Evolutionary conservation across 768 basidiomycete genomes (phyloP), one percentile per base, ranked within the genome.

Genomic region (Chalciporus piperatus): DNA sequence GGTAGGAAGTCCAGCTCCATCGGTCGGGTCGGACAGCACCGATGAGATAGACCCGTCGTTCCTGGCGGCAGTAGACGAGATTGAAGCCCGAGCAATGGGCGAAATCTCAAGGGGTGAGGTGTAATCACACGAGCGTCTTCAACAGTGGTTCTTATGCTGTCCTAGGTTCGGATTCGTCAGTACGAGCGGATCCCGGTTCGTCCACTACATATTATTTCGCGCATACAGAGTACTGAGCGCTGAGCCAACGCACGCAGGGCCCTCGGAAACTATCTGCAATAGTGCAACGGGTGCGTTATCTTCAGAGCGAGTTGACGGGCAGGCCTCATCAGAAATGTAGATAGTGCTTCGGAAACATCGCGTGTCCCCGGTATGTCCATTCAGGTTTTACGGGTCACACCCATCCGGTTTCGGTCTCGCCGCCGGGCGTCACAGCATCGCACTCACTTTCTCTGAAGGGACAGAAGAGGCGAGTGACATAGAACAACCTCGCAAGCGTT

Each of bases 31-130:
- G 20, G 32, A 33, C 41, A 20, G 42, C 19, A 1, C 49, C 3
- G 61, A 63, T 20, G 58, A 60, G 10, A 47, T 65, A 48, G 69
- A 70, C n/a, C 5, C 51, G 2, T 25, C 46, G 13, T 65, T 71
- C 28, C 55, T 73, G 27, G 64, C 64, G 7, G 66, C 79, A 45
- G 61, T 84, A 19, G 79, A 80, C 59, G 69, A 67, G 12, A 47
- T 83, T 28, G 82, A 83, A 59, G 64, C 70, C 46, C 65, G 62
- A 41, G 59, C 62, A 22, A 55, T 67, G 14, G 4, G 43, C 9
- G 43, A 52, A 17, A 47, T 41, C 14, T 14, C 40, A 8, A 37
- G 7, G 53, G 64, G 62, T 59, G 35, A 53, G 56, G 22, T n/a
- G 10, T n/a, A 6, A 23, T 30, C 2, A 17, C 22, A 4, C 10